A percentile compares a stretch with the other conserved stretches of the same genome.
Conservation (phyloP, 1,284 basidiomycete species). For the Marasmius fiardii region DNA sequence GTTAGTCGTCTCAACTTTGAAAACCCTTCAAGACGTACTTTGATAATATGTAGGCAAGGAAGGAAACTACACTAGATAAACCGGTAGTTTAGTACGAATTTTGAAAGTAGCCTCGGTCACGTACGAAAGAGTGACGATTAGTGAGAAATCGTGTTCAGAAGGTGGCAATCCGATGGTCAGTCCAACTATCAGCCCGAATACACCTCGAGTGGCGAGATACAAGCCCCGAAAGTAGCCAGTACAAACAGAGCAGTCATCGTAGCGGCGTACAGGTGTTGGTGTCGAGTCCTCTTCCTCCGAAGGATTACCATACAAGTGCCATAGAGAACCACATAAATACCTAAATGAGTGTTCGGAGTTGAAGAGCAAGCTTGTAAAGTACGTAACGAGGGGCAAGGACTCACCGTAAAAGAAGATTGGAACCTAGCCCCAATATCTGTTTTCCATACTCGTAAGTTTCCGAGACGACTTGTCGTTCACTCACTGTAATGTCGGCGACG, state of each 20-base stretch:
- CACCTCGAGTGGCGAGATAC: background rate
- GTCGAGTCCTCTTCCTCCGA: background rate
- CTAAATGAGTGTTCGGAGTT: background rate
- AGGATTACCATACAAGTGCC: background rate
- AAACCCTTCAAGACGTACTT: background rate
- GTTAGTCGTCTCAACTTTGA: background rate
- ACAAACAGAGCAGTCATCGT: background rate
- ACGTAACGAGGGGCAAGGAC: too few species aligned
- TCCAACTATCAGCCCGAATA: background rate
- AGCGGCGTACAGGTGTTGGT: background rate
- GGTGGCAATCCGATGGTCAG: background rate
- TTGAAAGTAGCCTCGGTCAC: too few species aligned
- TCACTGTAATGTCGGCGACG: too few species aligned
- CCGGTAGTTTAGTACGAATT: too few species aligned
- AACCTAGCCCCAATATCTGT: too few species aligned
- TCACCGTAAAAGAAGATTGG: too few species aligned
- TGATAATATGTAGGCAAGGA: background rate
- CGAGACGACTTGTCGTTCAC: too few species aligned
- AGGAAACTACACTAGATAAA: too few species aligned
- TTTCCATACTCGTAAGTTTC: too few species aligned
- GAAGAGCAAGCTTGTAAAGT: too few species aligned
- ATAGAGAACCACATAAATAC: background rate
- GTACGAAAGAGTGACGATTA: too few species aligned
- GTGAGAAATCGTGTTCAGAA: too few species aligned
- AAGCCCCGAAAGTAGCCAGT: background rate